Evolutionary conservation across 352 stramenopile species (phyloP).

Genomic region (Aphanomyces astaci): DNA sequence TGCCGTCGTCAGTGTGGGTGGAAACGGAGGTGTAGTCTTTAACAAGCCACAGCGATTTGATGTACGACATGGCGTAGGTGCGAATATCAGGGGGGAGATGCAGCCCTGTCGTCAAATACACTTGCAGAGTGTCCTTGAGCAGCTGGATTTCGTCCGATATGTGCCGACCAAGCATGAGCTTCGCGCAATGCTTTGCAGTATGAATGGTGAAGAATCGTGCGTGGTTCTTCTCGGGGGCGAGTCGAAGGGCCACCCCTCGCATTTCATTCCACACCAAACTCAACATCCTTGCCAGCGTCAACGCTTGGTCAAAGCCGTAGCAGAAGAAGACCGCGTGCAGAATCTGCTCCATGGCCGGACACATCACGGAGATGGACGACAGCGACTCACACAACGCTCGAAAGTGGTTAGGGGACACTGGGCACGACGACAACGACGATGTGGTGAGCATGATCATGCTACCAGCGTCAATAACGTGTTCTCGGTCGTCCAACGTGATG

Average conservation of each 20-base stretch:
- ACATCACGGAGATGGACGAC: slow-evolving; percentile 30
- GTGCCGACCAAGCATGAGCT: not conserved
- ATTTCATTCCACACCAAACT: slow-evolving; percentile 26
- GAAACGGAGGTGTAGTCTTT: not conserved
- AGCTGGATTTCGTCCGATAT: not conserved
- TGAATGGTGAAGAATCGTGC: not conserved
- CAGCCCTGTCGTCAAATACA: not conserved
- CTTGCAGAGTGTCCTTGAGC: not conserved
- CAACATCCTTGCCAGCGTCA: slow-evolving; percentile 24
- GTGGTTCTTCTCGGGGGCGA: not conserved
- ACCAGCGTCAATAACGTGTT: slow-evolving; percentile 33
- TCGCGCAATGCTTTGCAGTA: slow-evolving; percentile 5
- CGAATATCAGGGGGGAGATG: not conserved
- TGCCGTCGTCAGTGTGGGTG: too few species aligned
- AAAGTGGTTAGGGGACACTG: not conserved
- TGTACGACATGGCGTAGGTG: not conserved
- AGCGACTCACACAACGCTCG: slow-evolving; percentile 26
- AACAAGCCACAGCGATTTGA: not conserved
- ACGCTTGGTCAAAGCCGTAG: slow-evolving; percentile 25
- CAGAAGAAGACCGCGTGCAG: slow-evolving; percentile 34
- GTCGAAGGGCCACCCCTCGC: not conserved
- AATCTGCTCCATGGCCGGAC: slow-evolving; percentile 28
- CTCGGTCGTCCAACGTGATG: slow-evolving; percentile 26
- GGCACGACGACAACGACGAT: not conserved
- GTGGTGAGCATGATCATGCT: slow-evolving; percentile 33